Conservation (phyloP, 805 yeast genomes). For the Spathaspora boniae region DNA sequence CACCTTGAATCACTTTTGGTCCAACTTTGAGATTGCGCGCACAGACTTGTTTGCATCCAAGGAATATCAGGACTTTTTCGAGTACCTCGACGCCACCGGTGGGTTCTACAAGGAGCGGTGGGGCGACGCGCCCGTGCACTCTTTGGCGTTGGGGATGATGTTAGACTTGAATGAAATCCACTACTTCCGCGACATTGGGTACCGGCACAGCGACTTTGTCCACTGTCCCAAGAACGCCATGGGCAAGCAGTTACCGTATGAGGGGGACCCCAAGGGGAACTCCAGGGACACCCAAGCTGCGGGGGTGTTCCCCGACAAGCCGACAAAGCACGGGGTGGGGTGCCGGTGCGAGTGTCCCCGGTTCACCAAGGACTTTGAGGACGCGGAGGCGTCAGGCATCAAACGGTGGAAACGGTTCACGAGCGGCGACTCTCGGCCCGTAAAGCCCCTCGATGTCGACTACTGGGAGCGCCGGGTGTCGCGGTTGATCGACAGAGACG, state of each 20-base stretch:
- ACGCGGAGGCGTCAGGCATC: slow-evolving; percentile 50
- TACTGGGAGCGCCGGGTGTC: slow-evolving; percentile 21
- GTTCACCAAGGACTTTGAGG: slow-evolving; percentile 49
- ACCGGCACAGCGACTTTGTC: slow-evolving; percentile 71
- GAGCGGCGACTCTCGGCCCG: slow-evolving; percentile 22
- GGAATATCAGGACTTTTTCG: slow-evolving; percentile 63
- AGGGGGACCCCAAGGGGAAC: slow-evolving; percentile 23
- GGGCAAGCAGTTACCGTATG: slow-evolving; percentile 46
- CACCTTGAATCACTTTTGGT: slow-evolving; percentile 87
- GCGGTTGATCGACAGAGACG: slow-evolving; percentile 19
- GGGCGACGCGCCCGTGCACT: slow-evolving; percentile 97
- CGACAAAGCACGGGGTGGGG: slow-evolving; percentile 55
- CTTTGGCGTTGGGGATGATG: slow-evolving; percentile 78
- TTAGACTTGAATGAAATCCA: slow-evolving; percentile 70
- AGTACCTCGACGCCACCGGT: slow-evolving; percentile 63
- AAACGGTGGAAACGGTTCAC: slow-evolving; percentile 46
- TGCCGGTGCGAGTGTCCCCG: slow-evolving; percentile 82
- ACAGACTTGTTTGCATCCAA: slow-evolving; percentile 69
- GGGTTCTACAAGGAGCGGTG: slow-evolving; percentile 92
- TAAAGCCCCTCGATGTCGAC: slow-evolving; percentile 21
- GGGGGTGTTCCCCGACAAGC: slow-evolving; percentile 28
- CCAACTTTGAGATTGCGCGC: slow-evolving; percentile 88
- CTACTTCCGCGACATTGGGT: slow-evolving; percentile 91
- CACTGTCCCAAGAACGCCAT: slow-evolving; percentile 76
- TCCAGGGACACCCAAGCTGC: slow-evolving; percentile 27